Evolutionary conservation across 1,139 yeast species (phyloP).

Genomic region (Pichia sp.): DNA sequence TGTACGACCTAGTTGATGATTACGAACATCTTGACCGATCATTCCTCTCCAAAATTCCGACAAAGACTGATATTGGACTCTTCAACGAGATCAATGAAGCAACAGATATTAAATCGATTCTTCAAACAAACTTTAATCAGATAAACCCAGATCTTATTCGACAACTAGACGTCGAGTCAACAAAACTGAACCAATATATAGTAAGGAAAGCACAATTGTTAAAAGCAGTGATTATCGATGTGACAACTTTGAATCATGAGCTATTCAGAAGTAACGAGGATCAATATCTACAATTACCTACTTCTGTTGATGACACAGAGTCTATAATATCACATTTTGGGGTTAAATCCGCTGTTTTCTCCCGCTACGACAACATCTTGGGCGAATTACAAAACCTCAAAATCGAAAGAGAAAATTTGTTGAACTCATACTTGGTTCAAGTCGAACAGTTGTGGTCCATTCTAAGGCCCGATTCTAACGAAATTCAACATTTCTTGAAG

Average conservation of each 20-base stretch:
- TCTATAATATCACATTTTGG: constrained; percentile 21
- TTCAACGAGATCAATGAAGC: constrained; percentile 20
- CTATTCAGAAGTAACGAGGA: constrained; percentile 15
- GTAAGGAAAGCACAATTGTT: constrained; percentile 14
- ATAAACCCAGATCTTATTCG: constrained; percentile 24
- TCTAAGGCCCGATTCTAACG: constrained; percentile 27
- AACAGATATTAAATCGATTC: constrained; percentile 25
- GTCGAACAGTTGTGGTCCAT: constrained; percentile 29
- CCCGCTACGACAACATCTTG: constrained; percentile 15
- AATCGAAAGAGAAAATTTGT: constrained; percentile 19
- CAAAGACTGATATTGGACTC: constrained; percentile 21
- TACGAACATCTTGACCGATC: constrained; percentile 14
- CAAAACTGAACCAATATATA: constrained; percentile 15
- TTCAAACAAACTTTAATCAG: constrained; percentile 27
- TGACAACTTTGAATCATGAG: constrained; percentile 13
- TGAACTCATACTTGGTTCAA: constrained; percentile 17
- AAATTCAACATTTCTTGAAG: constrained; percentile 25
- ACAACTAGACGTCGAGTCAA: constrained; percentile 22
- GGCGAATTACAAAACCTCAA: constrained; percentile 17
- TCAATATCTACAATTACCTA: constrained; percentile 11
- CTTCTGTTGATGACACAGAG: constrained; percentile 10
- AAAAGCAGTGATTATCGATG: constrained; percentile 14
- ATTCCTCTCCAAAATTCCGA: constrained; percentile 25
- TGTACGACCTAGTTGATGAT: constrained; percentile 22
- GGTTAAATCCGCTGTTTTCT: constrained; percentile 15